Evolutionary conservation across 805 yeast genomes (phyloP), one percentile per base, ranked within the genome.

Genomic region (Tetrapisispora arboricola): DNA sequence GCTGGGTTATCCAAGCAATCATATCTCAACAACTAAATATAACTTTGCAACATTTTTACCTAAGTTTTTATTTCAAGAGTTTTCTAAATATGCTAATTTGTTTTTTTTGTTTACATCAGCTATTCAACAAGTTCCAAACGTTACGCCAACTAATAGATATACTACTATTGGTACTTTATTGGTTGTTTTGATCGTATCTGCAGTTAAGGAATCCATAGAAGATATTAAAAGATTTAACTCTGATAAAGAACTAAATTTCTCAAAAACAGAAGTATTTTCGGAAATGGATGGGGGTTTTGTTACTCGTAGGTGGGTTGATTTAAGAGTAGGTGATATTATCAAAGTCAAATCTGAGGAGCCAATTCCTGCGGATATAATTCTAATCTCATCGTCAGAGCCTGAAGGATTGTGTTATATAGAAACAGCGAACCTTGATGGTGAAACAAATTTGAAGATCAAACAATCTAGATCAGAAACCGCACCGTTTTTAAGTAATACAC

Each of bases 381-480:
- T 94, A 15, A 58, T 92, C 26, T 78, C 92, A 19, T 86, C 96
- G 0, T 90, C 97, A 0, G 99, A 92, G 61, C 99, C 99, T 0
- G 97, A 90, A 62, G 99, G 98, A 2, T 69, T 92, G 45, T 94
- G 98, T 60, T 92, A 92, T 54, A 85, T 94, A 42, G 99, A 92
- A 63, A 92, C 99, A 1, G 95, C 98, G 0, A 92, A 92, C 55
- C 68, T 92, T 50, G 99, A 92, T 62, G 99, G 99, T 43, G 99
- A 92, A 61, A 94, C 99, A 0, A 92, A 92, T 60, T 70, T 92
- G 53, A 92, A 92, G 57, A 92, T 92, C 57, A 94, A 94, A 56
- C 97, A 92, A 60, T 77, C 96, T 1, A 71, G 72, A 39, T 67
- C 74, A 2, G 95, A 87, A 53, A 92, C 98, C 0, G 71, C 85